Conservation (phyloP, 2,329 filamentous ascomycete genomes). For the Saccharata proteae region DNA sequence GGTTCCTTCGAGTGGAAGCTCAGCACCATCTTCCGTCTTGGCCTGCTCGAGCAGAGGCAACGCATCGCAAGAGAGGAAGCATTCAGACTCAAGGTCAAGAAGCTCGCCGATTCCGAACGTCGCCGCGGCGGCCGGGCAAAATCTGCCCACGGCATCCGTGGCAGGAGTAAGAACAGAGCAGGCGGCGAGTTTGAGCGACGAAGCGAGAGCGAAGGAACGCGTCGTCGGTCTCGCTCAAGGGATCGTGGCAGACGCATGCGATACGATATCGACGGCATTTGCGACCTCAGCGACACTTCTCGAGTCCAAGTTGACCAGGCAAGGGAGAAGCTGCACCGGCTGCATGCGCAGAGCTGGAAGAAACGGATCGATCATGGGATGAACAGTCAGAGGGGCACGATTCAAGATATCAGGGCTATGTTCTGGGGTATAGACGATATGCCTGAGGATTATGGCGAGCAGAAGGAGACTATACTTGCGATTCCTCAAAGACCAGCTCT, state of each 20-base stretch:
- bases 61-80: conserved; percentile 81
- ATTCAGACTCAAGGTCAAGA: conserved; percentile 77
- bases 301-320: conserved; percentile 68
- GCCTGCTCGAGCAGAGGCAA: conserved; percentile 80
- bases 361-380: conserved; percentile 72
- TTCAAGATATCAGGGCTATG: conserved; percentile 63
- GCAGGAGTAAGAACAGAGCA: conserved; percentile 25
- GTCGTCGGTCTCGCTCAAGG: conserved; percentile 1
- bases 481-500: conserved; percentile 76
- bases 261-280: conserved; percentile 72
- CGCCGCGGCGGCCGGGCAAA: conserved; percentile 40
- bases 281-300: conserved; percentile 57
- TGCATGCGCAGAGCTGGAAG: conserved; percentile 89
- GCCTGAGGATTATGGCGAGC: conserved; percentile 67
- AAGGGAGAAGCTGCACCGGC: conserved; percentile 57
- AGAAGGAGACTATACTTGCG: conserved; percentile 73
- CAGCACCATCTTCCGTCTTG: conserved; percentile 83
- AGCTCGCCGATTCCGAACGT: conserved; percentile 48
- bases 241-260: conserved; percentile 36
- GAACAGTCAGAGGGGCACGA: conserved; percentile 55
- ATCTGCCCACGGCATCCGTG: conserved; percentile 36
- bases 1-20: conserved; percentile 97
- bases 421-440: conserved; percentile 76
- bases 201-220: conserved; percentile 23
- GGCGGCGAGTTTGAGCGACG: conserved; percentile 22